Base-by-base conservation (phyloP, 495 filamentous ascomycete genomes). In the Astrothelium subdiscretum region DNA sequence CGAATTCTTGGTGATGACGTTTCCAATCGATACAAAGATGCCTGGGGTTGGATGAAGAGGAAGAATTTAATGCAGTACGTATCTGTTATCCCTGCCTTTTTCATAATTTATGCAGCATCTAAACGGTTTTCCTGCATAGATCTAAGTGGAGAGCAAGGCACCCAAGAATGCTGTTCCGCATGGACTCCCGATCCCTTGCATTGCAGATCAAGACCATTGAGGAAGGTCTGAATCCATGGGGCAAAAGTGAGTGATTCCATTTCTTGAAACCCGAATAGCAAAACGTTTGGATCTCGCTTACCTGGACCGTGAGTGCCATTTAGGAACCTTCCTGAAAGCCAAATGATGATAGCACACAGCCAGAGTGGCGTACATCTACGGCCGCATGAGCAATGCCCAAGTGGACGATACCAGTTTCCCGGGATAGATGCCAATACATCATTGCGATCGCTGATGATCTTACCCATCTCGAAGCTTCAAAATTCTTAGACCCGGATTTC, bases 11-110 rank as follows among this genome's bases (percentile, higher is more conserved):
- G 89, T 0, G 83, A 89, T 58, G 79, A 82, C 32, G 74, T 92
- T n/a, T 87, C 84, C 1, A 83, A 87, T 65, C 77, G 79, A 13
- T 75, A 87, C 0, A 76, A 78, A 12, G 80, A 87, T 72, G 83
- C 92, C 42, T 96, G 90, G 90, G 90, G 87, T 0, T 87, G 63
- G 81, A 94, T 63, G 76, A 82, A 24, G 88, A 92, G 69, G 90
- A 89, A 5, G 90, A 95, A 74, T 76, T 72, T 42, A 66, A 62
- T 84, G 69, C 78, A n/a, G 48, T 58, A 61, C n/a, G 6, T 62
- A 15, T 15, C n/a, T n/a, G n/a, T n/a, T n/a, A n/a, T n/a, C n/a
- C n/a, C n/a, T n/a, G n/a, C n/a, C n/a, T n/a, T n/a, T n/a, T n/a
- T n/a, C n/a, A n/a, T n/a, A n/a, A n/a, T n/a, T n/a, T n/a, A n/a